These are phyloP conservation scores for Apiotrichum sp. DNA, from an alignment of 1,284 basidiomycete genomes.

Conservation along the genomic window DNA sequence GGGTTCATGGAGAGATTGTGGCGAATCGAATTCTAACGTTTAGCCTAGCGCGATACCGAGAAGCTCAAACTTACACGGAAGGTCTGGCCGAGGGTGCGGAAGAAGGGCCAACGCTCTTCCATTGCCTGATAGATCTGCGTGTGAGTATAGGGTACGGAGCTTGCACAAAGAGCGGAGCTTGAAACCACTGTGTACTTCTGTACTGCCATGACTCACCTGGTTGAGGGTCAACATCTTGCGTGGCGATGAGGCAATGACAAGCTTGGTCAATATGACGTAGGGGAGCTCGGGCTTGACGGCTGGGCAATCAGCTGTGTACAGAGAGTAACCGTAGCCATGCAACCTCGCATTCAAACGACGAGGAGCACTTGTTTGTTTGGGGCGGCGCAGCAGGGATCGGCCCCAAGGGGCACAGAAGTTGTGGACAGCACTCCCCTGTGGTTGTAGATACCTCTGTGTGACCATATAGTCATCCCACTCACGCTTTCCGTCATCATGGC, in stretches of 20 bases:
- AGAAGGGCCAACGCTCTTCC: conserved; percentile 32
- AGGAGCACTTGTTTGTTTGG: no score
- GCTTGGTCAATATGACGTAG: conserved; percentile 23
- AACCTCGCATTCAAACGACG: no score
- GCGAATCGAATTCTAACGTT: conserved; percentile 63
- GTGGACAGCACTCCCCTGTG: no score
- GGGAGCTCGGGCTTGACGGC: conserved; percentile 28
- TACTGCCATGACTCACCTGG: conserved; percentile 15
- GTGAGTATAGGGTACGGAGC: not conserved
- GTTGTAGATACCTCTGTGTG: no score
- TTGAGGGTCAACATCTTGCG: conserved; percentile 26
- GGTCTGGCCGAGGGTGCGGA: conserved; percentile 17
- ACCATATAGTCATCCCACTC: conserved; percentile 1
- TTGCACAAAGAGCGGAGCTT: no score
- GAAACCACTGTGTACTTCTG: not conserved
- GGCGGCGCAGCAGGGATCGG: no score
- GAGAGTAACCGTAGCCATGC: no score
- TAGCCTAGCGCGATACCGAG: no score
- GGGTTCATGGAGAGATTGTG: conserved; percentile 77
- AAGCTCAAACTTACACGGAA: conserved; percentile 19
- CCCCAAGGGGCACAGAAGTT: no score
- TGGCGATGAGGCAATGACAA: conserved; percentile 30
- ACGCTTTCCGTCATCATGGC: conserved; percentile 22
- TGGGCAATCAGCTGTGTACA: not conserved
- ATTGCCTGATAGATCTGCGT: conserved; percentile 30